These are phyloP conservation scores for Hirsutella minnesotensis DNA, from an alignment of 2,329 filamentous ascomycete genomes.

Conservation along the genomic window DNA sequence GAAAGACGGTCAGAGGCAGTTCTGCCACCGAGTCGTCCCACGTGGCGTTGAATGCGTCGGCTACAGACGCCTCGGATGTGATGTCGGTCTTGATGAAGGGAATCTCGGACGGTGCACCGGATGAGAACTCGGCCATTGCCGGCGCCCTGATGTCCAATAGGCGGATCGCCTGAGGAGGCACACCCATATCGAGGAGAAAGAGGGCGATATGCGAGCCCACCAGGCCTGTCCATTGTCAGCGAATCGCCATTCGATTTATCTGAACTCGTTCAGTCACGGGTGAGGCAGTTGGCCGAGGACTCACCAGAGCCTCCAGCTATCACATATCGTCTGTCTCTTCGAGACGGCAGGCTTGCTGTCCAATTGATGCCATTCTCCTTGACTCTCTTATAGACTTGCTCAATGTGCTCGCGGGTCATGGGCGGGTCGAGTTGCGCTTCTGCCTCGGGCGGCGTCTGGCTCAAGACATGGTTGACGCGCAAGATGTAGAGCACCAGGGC, in stretches of 20 bases:
- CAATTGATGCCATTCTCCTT: slow-evolving; percentile 26
- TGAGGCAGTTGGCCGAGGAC: slow-evolving; percentile 5
- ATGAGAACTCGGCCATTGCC: slow-evolving; percentile 27
- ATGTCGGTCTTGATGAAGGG: slow-evolving; percentile 37
- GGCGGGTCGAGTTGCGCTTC: slow-evolving; percentile 16
- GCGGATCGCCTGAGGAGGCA: slow-evolving; percentile 36
- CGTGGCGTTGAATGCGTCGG: slow-evolving; percentile 31
- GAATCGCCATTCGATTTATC: too few species aligned
- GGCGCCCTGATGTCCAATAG: slow-evolving; percentile 38
- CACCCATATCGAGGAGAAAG: slow-evolving; percentile 40
- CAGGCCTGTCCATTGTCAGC: slow-evolving; percentile 25
- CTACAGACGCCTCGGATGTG: slow-evolving; percentile 28
- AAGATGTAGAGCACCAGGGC: slow-evolving; percentile 12
- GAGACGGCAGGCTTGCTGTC: slow-evolving; percentile 24
- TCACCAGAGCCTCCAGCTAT: slow-evolving; percentile 34
- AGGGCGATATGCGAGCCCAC: slow-evolving; percentile 43
- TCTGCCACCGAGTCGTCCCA: slow-evolving; percentile 30
- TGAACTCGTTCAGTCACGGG: too few species aligned
- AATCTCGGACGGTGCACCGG: slow-evolving; percentile 21
- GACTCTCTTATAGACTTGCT: slow-evolving; percentile 20
- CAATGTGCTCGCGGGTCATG: slow-evolving; percentile 24
- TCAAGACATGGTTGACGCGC: slow-evolving; percentile 24
- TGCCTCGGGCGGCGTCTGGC: slow-evolving; percentile 22
- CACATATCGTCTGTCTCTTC: slow-evolving; percentile 28
- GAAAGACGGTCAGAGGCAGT: slow-evolving; percentile 43